Evolutionary conservation across 352 stramenopile genomes (phyloP).

Genomic region (Thraustotheca clavata): DNA sequence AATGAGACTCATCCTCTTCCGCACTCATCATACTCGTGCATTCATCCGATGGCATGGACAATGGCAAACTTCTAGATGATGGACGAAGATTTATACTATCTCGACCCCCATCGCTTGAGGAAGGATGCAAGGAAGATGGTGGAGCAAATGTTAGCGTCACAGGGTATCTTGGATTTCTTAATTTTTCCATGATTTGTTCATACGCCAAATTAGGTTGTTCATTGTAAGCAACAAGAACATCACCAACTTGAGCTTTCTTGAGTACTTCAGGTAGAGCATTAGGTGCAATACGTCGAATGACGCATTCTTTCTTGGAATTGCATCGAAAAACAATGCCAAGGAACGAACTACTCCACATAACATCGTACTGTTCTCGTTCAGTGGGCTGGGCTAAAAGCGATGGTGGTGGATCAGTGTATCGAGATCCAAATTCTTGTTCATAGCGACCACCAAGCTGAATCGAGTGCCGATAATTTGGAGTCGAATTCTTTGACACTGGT

Average conservation of each 20-base stretch:
- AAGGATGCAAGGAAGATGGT: not conserved
- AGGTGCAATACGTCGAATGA: slow-evolving; percentile 12
- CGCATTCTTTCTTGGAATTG: slow-evolving; percentile 17
- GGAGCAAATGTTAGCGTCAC: slow-evolving; percentile 6
- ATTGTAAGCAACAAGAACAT: slow-evolving; percentile 14
- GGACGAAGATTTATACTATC: no score
- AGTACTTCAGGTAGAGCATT: slow-evolving; percentile 2
- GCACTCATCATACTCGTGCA: not conserved
- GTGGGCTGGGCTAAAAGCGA: not conserved
- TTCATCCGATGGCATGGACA: slow-evolving; percentile 1
- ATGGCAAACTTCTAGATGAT: no score
- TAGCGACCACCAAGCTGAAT: not conserved
- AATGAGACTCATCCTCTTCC: slow-evolving; percentile 10
- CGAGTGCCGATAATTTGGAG: not conserved
- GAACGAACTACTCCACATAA: slow-evolving; percentile 12
- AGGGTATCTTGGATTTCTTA: not conserved
- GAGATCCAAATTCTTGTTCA: not conserved
- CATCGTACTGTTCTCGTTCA: slow-evolving; percentile 4
- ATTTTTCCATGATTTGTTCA: slow-evolving; percentile 9
- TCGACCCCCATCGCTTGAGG: not conserved
- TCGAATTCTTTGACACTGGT: not conserved
- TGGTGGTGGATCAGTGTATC: not conserved
- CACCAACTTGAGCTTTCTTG: slow-evolving; percentile 2
- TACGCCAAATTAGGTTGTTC: slow-evolving; percentile 5
- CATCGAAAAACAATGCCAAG: slow-evolving; percentile 17